A percentile compares a stretch with the other conserved stretches of the same genome.
Evolutionary conservation across 2,329 filamentous ascomycete genomes (phyloP).

Genomic region (Alternaria gansuensis): DNA sequence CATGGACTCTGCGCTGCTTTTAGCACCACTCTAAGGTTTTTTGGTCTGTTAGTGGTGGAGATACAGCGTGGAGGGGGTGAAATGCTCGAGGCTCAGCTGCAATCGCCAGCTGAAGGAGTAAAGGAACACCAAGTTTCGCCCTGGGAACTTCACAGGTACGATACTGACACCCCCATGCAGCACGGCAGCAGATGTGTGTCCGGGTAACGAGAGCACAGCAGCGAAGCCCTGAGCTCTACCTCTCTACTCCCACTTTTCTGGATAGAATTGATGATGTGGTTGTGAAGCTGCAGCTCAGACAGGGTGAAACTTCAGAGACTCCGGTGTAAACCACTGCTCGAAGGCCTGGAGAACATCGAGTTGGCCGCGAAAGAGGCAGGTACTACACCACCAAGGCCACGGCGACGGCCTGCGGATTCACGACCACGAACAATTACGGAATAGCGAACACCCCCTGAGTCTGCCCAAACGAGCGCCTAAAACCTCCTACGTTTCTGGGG

Average conservation of each 20-base stretch:
- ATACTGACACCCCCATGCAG: neutral
- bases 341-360: neutral
- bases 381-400: neutral
- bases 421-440: neutral
- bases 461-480: neutral
- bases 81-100: neutral
- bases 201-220: neutral
- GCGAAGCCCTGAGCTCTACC: neutral
- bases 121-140: neutral
- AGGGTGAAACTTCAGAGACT: neutral
- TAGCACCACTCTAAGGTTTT: neutral
- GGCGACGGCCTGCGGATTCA: neutral
- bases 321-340: neutral
- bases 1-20: neutral
- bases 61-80: slow-evolving; percentile 1
- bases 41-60: slow-evolving; percentile 13
- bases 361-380: neutral
- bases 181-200: neutral
- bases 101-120: neutral
- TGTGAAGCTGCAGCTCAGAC: neutral
- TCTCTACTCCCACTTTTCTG: neutral
- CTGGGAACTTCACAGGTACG: neutral
- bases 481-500: neutral
- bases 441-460: neutral
- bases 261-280: neutral